Percentiles rank a stretch among this genome's conserved stretches.
Conservation (phyloP, 2,329 filamentous ascomycete genomes). For the Aspergillus alliaceus region DNA sequence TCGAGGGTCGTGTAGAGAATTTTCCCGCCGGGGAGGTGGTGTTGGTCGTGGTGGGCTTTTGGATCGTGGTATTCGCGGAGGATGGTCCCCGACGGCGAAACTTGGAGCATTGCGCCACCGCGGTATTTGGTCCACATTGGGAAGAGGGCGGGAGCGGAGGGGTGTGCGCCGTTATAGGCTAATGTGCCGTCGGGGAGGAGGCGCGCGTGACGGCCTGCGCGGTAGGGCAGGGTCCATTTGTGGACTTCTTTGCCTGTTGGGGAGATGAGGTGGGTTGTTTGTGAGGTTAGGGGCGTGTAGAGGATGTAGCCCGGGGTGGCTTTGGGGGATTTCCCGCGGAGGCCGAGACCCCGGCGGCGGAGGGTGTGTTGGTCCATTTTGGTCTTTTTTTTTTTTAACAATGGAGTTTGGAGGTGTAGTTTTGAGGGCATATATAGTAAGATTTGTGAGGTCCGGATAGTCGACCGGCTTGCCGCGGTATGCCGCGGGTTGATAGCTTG, state of each 20-base stretch:
- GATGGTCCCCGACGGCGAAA: slow-evolving; percentile 40
- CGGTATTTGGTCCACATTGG: slow-evolving; percentile 49
- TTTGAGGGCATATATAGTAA: neutral
- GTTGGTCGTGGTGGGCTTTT: slow-evolving; percentile 48
- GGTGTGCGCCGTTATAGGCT: slow-evolving; percentile 46
- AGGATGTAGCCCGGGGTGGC: slow-evolving; percentile 45
- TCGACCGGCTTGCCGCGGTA: slow-evolving; percentile 25
- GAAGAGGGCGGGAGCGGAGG: slow-evolving; percentile 39
- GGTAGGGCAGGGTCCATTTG: slow-evolving; percentile 43
- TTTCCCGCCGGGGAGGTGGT: slow-evolving; percentile 45
- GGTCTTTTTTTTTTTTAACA: neutral
- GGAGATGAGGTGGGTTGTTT: slow-evolving; percentile 41
- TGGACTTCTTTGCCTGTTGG: slow-evolving; percentile 46
- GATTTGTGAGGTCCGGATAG: neutral
- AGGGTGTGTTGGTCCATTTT: slow-evolving; percentile 48
- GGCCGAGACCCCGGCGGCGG: slow-evolving; percentile 42
- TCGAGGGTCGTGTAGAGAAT: slow-evolving; percentile 47
- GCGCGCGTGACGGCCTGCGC: slow-evolving; percentile 46
- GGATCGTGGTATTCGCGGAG: slow-evolving; percentile 44
- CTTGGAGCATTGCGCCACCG: slow-evolving; percentile 47
- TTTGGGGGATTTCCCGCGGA: slow-evolving; percentile 37
- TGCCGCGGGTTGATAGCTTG: slow-evolving; percentile 21
- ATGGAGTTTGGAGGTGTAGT: too few relatives aligned
- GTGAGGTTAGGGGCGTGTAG: slow-evolving; percentile 43
- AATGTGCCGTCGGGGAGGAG: slow-evolving; percentile 47